A percentile compares a stretch with the other conserved stretches of the same genome.
phyloP scores from a whole-genome alignment of 2,329 filamentous ascomycete genomes.

The Venturia nashicola region DNA sequence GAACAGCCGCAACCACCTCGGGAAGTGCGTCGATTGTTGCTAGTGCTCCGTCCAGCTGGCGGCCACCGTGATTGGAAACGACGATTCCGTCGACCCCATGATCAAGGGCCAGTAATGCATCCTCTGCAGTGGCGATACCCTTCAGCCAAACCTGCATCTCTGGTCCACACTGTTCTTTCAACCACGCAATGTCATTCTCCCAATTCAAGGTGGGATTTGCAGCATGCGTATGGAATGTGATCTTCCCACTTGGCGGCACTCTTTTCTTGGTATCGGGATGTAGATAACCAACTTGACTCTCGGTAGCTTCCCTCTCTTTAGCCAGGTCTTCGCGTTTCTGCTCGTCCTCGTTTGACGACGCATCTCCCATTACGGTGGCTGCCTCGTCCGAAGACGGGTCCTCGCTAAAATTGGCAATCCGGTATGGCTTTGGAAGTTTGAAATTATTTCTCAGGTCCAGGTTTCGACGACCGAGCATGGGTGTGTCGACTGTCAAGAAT shows the following conservation, averaged over 20 bases:
- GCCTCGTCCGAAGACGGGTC: conserved; percentile 13
- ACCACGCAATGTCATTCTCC: conserved; percentile 64
- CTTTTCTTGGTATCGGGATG: conserved; percentile 30
- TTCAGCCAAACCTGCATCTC: conserved; percentile 13
- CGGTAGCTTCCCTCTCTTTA: conserved; percentile 58
- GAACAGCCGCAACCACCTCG: conserved; percentile 25
- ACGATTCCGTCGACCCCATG: conserved; percentile 30
- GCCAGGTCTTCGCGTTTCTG: conserved; percentile 47
- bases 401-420: conserved; percentile 30
- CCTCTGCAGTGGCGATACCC: conserved; percentile 18
- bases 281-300: conserved; percentile 48
- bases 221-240: conserved; percentile 32
- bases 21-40: conserved; percentile 38
- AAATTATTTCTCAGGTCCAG: conserved; percentile 44
- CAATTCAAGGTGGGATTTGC: conserved; percentile 82
- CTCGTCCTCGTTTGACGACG: conserved; percentile 14
- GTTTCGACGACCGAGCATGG: conserved; percentile 39
- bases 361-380: conserved; percentile 1
- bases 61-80: conserved; percentile 45
- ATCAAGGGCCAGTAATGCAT: conserved; percentile 32
- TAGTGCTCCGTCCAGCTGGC: conserved; percentile 45
- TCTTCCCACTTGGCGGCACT: conserved; percentile 21
- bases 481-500: conserved; percentile 43
- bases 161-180: conserved; percentile 69
- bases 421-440: conserved; percentile 30